Evolutionary conservation across 305 asterid species (phyloP).

Genomic region (Fraxinus platypoda): DNA sequence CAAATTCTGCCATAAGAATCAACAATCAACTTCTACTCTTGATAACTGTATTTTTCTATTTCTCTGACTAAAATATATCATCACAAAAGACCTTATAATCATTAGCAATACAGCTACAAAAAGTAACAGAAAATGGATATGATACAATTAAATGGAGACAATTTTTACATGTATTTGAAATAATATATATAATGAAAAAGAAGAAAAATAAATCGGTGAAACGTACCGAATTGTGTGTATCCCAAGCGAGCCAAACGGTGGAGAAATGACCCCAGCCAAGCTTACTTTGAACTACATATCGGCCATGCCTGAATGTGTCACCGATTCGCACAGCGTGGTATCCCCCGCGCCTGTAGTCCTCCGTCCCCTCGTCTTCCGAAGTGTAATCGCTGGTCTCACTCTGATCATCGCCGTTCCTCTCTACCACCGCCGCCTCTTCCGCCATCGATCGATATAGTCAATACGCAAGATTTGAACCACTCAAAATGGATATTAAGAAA

Average conservation of each 20-base stretch:
- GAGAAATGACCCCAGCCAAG: conserved; percentile 2
- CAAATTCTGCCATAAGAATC: not conserved
- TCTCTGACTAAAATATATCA: not conserved
- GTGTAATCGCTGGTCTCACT: conserved; percentile 67
- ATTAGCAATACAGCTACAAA: not conserved
- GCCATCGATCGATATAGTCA: not conserved
- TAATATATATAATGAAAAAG: not conserved
- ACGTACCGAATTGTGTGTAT: conserved; percentile 54
- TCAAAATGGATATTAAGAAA: not conserved
- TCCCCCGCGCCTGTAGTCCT: conserved; percentile 86
- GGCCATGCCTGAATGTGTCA: not conserved
- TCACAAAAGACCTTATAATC: not conserved
- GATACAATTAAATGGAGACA: not conserved
- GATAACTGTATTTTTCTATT: not conserved
- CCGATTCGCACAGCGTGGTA: conserved; percentile 69
- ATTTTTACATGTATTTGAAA: not conserved
- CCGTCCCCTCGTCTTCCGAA: conserved; percentile 95
- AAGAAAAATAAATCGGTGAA: conserved; percentile 9
- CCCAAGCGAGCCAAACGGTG: conserved; percentile 9
- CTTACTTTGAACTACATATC: not conserved
- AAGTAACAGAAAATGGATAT: not conserved
- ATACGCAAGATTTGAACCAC: not conserved
- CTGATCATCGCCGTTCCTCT: conserved; percentile 49
- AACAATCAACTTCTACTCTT: not conserved
- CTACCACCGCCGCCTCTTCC: not conserved